phyloP scores from a whole-genome alignment of 495 filamentous ascomycete species.

The Daldinia bambusicola region DNA sequence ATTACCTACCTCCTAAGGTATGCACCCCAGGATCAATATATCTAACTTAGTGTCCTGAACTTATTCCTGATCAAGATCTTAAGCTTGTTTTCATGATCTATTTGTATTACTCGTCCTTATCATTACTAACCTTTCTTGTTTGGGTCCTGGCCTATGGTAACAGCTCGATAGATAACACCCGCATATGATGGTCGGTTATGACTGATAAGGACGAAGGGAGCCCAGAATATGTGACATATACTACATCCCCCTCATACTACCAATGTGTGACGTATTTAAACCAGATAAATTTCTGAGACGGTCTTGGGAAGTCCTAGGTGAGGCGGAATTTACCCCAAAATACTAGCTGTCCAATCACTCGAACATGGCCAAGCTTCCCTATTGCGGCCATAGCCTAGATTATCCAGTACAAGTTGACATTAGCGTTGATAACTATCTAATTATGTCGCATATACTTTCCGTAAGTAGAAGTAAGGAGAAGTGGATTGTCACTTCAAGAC shows the following conservation, averaged over 20 bases:
- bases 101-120: constrained; percentile 27
- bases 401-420: too few relatives aligned
- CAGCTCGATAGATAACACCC: constrained; percentile 28
- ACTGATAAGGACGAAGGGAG: constrained; percentile 30
- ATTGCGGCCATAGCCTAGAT: too few relatives aligned
- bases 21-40: not conserved
- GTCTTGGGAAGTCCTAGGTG: not conserved
- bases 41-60: not conserved
- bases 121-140: constrained; percentile 20
- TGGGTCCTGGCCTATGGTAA: constrained; percentile 15
- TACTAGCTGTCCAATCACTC: too few relatives aligned
- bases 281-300: not conserved
- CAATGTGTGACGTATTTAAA: constrained; percentile 5
- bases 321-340: not conserved
- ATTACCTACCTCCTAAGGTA: not conserved
- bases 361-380: too few relatives aligned
- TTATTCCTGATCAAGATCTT: constrained; percentile 29
- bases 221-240: constrained; percentile 18
- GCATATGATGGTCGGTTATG: constrained; percentile 11
- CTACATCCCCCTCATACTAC: constrained; percentile 22
- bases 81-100: constrained; percentile 23
- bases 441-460: too few relatives aligned
- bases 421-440: too few relatives aligned
- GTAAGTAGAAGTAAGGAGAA: too few relatives aligned
- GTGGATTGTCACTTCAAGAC: too few relatives aligned